These are phyloP conservation scores for Zopfia rhizophila DNA, from an alignment of 2,329 filamentous ascomycete genomes.

Conservation along the genomic window DNA sequence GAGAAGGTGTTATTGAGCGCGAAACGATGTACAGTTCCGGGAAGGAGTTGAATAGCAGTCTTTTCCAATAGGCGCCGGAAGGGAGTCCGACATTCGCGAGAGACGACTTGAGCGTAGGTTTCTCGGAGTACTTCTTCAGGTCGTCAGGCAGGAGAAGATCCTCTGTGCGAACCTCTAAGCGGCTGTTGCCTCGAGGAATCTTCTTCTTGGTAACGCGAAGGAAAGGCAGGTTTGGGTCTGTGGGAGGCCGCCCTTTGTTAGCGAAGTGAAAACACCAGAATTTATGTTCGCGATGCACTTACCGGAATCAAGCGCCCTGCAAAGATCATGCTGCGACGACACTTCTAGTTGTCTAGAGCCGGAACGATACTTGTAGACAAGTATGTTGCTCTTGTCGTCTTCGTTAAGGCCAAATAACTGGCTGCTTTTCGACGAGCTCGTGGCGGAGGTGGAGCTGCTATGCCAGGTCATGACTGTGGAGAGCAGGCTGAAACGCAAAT, in stretches of 20 bases:
- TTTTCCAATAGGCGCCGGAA: slow-evolving; percentile 56
- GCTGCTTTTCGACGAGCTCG: slow-evolving; percentile 49
- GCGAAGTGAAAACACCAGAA: slow-evolving; percentile 15
- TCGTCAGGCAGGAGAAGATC: slow-evolving; percentile 53
- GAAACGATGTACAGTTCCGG: slow-evolving; percentile 62
- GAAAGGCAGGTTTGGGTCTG: slow-evolving; percentile 52
- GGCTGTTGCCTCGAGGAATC: slow-evolving; percentile 58
- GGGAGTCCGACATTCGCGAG: slow-evolving; percentile 60
- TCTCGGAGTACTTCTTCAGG: slow-evolving; percentile 51
- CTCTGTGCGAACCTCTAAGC: slow-evolving; percentile 58
- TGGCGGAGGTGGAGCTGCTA: slow-evolving; percentile 54
- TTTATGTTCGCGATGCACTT: slow-evolving; percentile 16
- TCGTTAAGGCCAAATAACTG: slow-evolving; percentile 58
- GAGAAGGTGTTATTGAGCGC: slow-evolving; percentile 48
- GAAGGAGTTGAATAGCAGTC: slow-evolving; percentile 57
- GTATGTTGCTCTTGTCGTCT: slow-evolving; percentile 53
- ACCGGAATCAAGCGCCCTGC: slow-evolving; percentile 50
- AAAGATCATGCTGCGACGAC: slow-evolving; percentile 57
- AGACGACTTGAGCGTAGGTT: slow-evolving; percentile 58
- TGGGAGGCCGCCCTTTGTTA: slow-evolving; percentile 29
- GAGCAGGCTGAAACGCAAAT: slow-evolving; percentile 15
- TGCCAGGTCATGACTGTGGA: slow-evolving; percentile 54
- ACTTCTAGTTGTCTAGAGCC: slow-evolving; percentile 51
- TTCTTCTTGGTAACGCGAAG: slow-evolving; percentile 59
- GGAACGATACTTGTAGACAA: slow-evolving; percentile 59